Base-by-base conservation (phyloP, 305 asterid species). In the Solanum hybrid region DNA sequence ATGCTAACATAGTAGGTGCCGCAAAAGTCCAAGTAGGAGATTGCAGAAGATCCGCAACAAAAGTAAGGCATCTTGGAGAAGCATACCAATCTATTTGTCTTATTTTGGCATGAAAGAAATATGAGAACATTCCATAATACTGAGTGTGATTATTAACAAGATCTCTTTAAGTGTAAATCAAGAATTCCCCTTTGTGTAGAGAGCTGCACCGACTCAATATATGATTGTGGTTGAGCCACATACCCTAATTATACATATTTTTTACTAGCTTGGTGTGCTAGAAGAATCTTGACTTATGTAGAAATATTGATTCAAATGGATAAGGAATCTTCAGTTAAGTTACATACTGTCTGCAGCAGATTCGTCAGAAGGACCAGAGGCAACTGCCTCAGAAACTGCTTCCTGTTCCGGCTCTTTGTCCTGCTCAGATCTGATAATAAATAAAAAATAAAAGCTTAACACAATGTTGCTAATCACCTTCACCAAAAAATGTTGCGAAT, bases 341-440 rank as follows among this genome's bases (percentile, higher is more conserved):
- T 24, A 79, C 94, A 91, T 94, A 98, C 99, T 90, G 78, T 97
- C 99, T 88, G 91, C 93, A 88, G 91, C 91, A 89, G 91, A 89
- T 93, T 95, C 99, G 93, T 97, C 99, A 86, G 95, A 88, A 75
- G 98, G 94, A 38, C 96, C 97, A 91, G 99, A 91, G 89, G 91
- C 93, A 90, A 87, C 95, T 46, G 89, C 92, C 93, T 93, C 96
- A 32, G 98, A 87, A 86, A 91, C 94, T 88, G 92, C 94, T 92
- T 94, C 99, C 85, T 91, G 96, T 91, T 97, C 99, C 5, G 96
- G 99, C 92, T 97, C 99, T 92, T 95, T 98, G 96, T 98, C 99
- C 93, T 98, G 99, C 95, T 98, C 99, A 88, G 99, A 95, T 93
- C 99, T 98, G 91, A 89, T 56, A 89, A 72, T 26, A 46, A 46